These are phyloP conservation scores for Diutina catenulata DNA, from an alignment of 1,139 yeast species.

Conservation along the genomic window DNA sequence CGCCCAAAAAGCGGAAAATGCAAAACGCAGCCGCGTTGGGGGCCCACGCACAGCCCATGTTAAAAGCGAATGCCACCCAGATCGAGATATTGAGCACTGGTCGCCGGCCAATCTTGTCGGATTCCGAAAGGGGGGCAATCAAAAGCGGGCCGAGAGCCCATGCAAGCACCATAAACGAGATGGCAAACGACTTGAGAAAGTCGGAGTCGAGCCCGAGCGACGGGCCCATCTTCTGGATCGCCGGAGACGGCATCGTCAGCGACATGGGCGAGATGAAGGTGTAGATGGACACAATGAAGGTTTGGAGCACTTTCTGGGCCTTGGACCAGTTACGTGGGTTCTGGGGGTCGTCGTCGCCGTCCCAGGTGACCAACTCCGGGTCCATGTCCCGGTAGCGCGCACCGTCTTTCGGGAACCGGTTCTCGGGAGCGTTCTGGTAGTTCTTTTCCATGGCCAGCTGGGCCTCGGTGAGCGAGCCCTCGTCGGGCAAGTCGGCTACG, in stretches of 20 bases:
- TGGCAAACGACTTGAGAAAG: constrained; percentile 35
- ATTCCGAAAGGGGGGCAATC: constrained; percentile 50
- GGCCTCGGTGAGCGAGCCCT: constrained; percentile 5
- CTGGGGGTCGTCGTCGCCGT: constrained; percentile 45
- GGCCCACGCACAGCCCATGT: constrained; percentile 46
- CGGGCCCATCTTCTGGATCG: constrained; percentile 32
- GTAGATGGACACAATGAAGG: constrained; percentile 38
- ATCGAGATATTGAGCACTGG: constrained; percentile 40
- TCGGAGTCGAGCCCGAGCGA: constrained; percentile 26
- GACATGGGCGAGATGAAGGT: constrained; percentile 49
- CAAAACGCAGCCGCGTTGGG: constrained; percentile 43
- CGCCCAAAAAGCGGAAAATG: constrained; percentile 49
- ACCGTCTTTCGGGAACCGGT: constrained; percentile 32
- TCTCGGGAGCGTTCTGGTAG: constrained; percentile 20
- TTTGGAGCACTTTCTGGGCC: constrained; percentile 27
- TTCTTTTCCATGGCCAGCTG: constrained; percentile 5
- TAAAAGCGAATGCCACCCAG: constrained; percentile 39
- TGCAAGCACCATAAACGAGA: constrained; percentile 47
- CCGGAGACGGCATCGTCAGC: constrained; percentile 50
- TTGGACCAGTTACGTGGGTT: constrained; percentile 52
- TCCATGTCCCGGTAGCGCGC: constrained; percentile 38
- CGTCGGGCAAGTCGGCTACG: constrained; percentile 7
- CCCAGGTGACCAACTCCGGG: constrained; percentile 59
- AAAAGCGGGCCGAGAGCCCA: constrained; percentile 54
- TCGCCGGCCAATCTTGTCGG: constrained; percentile 37